Evolutionary conservation across 495 filamentous ascomycete genomes (phyloP).

Genomic region (Jackrogersella minutella): DNA sequence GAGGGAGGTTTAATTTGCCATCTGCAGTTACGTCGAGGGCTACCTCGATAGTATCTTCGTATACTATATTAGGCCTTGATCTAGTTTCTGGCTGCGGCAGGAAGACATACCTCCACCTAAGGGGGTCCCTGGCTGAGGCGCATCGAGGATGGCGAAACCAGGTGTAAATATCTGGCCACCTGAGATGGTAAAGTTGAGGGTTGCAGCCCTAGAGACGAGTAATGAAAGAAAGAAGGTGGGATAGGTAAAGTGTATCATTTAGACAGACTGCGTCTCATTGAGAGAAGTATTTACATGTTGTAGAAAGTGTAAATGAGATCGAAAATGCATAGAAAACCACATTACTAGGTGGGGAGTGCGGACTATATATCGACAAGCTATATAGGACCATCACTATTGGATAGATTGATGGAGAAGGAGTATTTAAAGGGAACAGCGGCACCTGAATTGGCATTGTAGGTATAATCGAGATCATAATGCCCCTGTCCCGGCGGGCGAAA

Average conservation of each 20-base stretch:
- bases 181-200: constrained; percentile 59
- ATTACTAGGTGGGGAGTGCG: constrained; percentile 15
- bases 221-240: constrained; percentile 24
- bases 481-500: constrained; percentile 12
- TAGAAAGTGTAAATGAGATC: constrained; percentile 1
- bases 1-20: constrained; percentile 67
- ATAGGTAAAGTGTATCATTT: constrained; percentile 39
- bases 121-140: constrained; percentile 72
- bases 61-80: constrained; percentile 3
- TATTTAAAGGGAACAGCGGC: constrained; percentile 34
- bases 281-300: constrained; percentile 1
- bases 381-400: constrained; percentile 17
- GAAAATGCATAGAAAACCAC: constrained; percentile 8
- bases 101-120: constrained; percentile 65
- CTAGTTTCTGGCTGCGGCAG: background rate
- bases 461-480: constrained; percentile 10
- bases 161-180: constrained; percentile 71
- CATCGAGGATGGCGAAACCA: constrained; percentile 67
- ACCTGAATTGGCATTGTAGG: background rate
- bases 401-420: constrained; percentile 20
- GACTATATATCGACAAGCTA: constrained; percentile 18
- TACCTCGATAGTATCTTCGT: constrained; percentile 66
- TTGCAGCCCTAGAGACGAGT: constrained; percentile 31
- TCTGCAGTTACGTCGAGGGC: constrained; percentile 72
- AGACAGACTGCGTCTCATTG: constrained; percentile 8